Conservation (phyloP, 2,329 filamentous ascomycete species). For the Pseudopithomyces chartarum region DNA sequence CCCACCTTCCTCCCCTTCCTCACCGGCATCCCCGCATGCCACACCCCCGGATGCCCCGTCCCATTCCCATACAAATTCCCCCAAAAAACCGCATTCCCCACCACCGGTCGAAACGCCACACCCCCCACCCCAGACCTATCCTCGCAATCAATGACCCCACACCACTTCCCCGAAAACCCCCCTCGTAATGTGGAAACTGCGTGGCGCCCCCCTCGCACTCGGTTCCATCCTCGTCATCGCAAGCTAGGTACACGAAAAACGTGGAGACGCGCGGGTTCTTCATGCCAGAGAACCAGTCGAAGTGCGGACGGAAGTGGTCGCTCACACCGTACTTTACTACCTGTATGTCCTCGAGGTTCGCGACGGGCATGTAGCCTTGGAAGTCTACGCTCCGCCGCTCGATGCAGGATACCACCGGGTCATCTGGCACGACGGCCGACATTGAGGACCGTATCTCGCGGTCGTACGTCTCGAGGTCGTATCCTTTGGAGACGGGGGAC, state of each 20-base stretch:
- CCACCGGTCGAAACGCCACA: background rate
- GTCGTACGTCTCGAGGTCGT: background rate
- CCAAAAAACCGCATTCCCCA: background rate
- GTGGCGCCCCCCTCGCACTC: background rate
- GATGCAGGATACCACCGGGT: background rate
- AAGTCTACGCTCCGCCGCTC: background rate
- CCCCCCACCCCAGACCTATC: background rate
- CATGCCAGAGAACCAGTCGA: background rate
- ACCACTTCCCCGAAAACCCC: background rate
- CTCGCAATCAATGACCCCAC: background rate
- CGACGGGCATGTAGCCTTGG: background rate
- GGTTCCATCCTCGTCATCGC: background rate
- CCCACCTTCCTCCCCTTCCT: background rate
- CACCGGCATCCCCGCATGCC: background rate
- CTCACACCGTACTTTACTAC: background rate
- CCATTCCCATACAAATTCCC: background rate
- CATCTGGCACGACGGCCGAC: background rate
- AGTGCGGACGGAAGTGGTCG: background rate
- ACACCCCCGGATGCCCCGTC: background rate
- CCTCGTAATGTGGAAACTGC: background rate
- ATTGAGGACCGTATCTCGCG: background rate
- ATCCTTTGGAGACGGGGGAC: background rate
- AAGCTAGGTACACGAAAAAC: background rate
- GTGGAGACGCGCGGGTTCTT: background rate
- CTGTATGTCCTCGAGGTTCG: background rate